Evolutionary conservation across 331 rosid genomes (phyloP).

Genomic region (Dryas integrifolia): DNA sequence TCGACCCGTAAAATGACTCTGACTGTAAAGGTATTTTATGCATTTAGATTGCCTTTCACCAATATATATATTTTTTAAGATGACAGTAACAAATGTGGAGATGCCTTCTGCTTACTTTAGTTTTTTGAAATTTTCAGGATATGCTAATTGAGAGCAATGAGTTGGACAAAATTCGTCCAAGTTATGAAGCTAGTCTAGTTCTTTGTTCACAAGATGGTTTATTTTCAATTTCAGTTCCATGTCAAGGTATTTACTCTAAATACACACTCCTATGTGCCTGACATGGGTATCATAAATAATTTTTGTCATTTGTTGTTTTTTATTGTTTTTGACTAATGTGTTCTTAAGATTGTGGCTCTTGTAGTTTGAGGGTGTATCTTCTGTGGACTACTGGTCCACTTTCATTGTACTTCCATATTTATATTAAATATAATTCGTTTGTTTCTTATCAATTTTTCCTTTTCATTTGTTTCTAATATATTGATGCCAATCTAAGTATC

Average conservation of each 20-base stretch:
- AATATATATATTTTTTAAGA: neutral
- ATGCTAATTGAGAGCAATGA: constrained; percentile 31
- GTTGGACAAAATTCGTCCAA: constrained; percentile 41
- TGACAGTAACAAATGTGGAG: neutral
- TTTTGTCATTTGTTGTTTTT: neutral
- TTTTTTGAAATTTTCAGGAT: constrained; percentile 25
- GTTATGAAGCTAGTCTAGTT: constrained; percentile 30
- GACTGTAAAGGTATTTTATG: constrained; percentile 33
- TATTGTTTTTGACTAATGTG: neutral
- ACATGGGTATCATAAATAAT: neutral
- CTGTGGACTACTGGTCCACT: no score
- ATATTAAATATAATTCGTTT: no score
- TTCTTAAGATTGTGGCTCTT: no score
- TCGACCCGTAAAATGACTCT: constrained; percentile 22
- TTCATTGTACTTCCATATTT: no score
- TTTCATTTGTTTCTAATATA: neutral
- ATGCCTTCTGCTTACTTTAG: neutral
- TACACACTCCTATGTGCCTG: neutral
- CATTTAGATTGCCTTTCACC: neutral
- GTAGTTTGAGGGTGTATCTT: no score
- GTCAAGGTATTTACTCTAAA: constrained; percentile 30
- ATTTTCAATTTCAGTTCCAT: constrained; percentile 28
- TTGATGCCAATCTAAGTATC: constrained; percentile 12
- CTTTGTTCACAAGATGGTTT: constrained; percentile 22
- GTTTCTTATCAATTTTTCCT: no score